Evolutionary conservation across 2,329 filamentous ascomycete species (phyloP).

Genomic region (Cladosporium sp.): DNA sequence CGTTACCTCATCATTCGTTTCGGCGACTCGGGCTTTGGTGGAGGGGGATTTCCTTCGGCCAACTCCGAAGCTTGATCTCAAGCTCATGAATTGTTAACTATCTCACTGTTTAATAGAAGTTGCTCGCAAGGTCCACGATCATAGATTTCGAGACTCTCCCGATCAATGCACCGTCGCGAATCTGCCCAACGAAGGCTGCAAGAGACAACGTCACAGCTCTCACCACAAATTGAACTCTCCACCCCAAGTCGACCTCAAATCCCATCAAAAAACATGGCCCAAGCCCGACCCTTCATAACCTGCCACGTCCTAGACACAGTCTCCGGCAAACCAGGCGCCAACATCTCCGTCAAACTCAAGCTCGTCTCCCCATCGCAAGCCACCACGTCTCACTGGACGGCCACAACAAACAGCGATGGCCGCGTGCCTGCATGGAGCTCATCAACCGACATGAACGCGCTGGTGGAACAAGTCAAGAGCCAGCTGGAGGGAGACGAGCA

Average conservation of each 20-base stretch:
- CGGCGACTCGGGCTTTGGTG: conserved; percentile 12
- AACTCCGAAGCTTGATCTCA: conserved; percentile 5
- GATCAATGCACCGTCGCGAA: background rate
- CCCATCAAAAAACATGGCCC: background rate
- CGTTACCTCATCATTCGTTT: background rate
- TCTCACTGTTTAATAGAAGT: background rate
- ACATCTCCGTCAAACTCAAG: conserved; percentile 67
- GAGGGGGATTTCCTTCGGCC: background rate
- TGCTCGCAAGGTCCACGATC: background rate
- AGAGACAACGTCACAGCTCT: background rate
- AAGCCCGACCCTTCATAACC: conserved; percentile 62
- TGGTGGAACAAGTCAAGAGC: conserved; percentile 39
- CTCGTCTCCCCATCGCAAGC: conserved; percentile 39
- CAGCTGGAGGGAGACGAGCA: conserved; percentile 38
- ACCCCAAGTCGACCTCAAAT: background rate
- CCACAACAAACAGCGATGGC: conserved; percentile 73
- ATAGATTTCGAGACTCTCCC: background rate
- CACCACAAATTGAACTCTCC: background rate
- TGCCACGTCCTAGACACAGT: conserved; percentile 85
- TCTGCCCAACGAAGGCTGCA: background rate
- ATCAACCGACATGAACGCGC: conserved; percentile 35
- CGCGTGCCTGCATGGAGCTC: conserved; percentile 70
- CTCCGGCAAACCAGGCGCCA: conserved; percentile 66
- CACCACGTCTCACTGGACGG: conserved; percentile 56
- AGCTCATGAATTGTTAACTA: background rate